These are phyloP conservation scores for Dactylellina cionopaga DNA, from an alignment of 2,329 filamentous ascomycete genomes.

Conservation along the genomic window DNA sequence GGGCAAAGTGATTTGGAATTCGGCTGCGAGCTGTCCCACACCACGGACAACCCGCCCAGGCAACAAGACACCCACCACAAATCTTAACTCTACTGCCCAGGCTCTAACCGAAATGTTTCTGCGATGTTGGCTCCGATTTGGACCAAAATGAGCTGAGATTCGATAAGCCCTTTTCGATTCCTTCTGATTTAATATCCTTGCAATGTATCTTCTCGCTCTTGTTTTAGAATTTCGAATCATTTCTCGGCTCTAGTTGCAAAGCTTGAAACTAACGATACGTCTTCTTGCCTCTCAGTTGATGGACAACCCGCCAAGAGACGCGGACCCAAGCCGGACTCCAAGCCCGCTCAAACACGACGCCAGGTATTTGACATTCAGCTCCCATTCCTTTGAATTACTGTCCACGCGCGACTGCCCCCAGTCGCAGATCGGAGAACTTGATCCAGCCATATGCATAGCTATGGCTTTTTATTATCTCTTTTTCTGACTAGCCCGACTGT, in stretches of 20 bases:
- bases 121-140: neutral
- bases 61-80: slow-evolving; percentile 37
- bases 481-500: slow-evolving; percentile 14
- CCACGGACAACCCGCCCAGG: slow-evolving; percentile 28
- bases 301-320: slow-evolving; percentile 86
- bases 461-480: slow-evolving; percentile 27
- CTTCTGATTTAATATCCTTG: slow-evolving; percentile 12
- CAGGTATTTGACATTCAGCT: slow-evolving; percentile 73
- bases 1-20: slow-evolving; percentile 52
- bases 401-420: slow-evolving; percentile 8
- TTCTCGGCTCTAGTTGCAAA: slow-evolving; percentile 24
- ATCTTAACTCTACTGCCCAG: slow-evolving; percentile 30
- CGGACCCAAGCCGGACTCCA: slow-evolving; percentile 95
- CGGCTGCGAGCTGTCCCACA: slow-evolving; percentile 32
- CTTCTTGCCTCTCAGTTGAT: slow-evolving; percentile 65
- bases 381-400: slow-evolving; percentile 16
- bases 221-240: slow-evolving; percentile 33
- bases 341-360: slow-evolving; percentile 87
- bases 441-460: slow-evolving; percentile 2
- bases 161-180: slow-evolving; percentile 42
- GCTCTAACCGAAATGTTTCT: slow-evolving; percentile 32
- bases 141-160: slow-evolving; percentile 35
- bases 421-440: slow-evolving; percentile 50
- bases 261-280: neutral
- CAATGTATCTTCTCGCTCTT: slow-evolving; percentile 5